phyloP scores from a whole-genome alignment of 108 stramenopile genomes.

The Skeletonema grethae region DNA sequence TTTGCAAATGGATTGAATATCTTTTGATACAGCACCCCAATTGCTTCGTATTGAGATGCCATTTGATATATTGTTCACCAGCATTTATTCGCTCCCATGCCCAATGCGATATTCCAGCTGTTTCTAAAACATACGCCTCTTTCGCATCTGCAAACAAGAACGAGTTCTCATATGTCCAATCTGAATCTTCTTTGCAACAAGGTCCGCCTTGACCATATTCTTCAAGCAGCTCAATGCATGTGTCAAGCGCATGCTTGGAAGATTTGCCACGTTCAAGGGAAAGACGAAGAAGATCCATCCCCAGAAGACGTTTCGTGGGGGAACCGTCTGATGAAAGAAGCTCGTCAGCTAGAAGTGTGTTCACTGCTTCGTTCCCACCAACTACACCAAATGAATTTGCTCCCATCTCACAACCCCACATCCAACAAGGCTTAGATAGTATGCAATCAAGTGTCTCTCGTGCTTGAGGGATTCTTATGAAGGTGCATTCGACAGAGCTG shows the following conservation, averaged over 20 bases:
- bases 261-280: constrained; percentile 55
- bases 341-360: constrained; percentile 31
- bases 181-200: constrained; percentile 57
- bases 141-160: constrained; percentile 58
- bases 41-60: constrained; percentile 51
- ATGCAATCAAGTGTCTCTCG: constrained; percentile 46
- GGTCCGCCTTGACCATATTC: constrained; percentile 66
- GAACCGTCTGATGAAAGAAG: constrained; percentile 13
- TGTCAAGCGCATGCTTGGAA: constrained; percentile 40
- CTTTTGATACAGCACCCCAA: constrained; percentile 49
- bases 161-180: constrained; percentile 63
- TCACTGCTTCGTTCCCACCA: constrained; percentile 62
- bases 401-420: constrained; percentile 65
- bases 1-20: constrained; percentile 36
- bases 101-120: constrained; percentile 60
- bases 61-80: constrained; percentile 62
- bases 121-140: constrained; percentile 64
- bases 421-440: constrained; percentile 62
- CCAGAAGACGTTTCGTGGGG: constrained; percentile 34
- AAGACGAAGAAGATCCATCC: constrained; percentile 66
- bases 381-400: constrained; percentile 64
- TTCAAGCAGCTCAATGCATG: constrained; percentile 54
- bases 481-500: constrained; percentile 47
- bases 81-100: constrained; percentile 41
- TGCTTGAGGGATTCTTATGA: constrained; percentile 56